These are phyloP conservation scores for Cercophora scortea DNA, from an alignment of 495 filamentous ascomycete species.

Conservation along the genomic window DNA sequence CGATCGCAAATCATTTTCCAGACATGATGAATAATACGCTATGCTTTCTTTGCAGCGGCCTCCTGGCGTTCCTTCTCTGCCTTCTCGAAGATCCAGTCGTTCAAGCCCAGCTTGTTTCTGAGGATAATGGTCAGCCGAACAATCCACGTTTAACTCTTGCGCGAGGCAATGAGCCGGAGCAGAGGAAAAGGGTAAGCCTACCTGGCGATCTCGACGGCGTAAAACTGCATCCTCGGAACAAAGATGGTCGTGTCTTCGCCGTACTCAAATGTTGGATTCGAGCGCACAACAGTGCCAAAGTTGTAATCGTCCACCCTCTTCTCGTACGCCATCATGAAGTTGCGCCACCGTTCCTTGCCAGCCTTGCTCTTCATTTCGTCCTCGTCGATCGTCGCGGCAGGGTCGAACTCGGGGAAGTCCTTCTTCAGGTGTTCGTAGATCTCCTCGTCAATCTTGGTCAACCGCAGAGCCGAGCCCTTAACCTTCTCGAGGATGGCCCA, in stretches of 20 bases:
- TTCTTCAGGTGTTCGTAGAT: constrained; percentile 80
- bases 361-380: constrained; percentile 95
- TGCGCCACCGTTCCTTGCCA: constrained; percentile 93
- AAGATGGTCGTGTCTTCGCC: constrained; percentile 88
- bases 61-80: constrained; percentile 23
- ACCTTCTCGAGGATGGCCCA: constrained; percentile 91
- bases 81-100: constrained; percentile 93
- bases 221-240: constrained; percentile 97
- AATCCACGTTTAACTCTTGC: neutral
- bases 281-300: constrained; percentile 87
- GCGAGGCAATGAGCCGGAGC: neutral
- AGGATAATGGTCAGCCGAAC: constrained; percentile 55
- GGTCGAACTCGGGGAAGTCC: constrained; percentile 90
- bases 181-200: constrained; percentile 25
- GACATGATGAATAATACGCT: no score
- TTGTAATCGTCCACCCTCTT: constrained; percentile 92
- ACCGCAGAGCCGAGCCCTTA: constrained; percentile 72
- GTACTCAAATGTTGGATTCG: constrained; percentile 74
- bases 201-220: constrained; percentile 91
- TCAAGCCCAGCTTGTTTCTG: constrained; percentile 79
- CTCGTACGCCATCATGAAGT: constrained; percentile 90
- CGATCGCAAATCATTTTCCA: neutral
- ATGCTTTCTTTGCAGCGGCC: no score
- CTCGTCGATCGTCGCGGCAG: constrained; percentile 70
- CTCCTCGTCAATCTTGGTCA: constrained; percentile 91